Percentiles rank a stretch among this genome's conserved stretches.
phyloP scores from a whole-genome alignment of 1,284 basidiomycete species.

The Sanguinoderma infundibulare region DNA sequence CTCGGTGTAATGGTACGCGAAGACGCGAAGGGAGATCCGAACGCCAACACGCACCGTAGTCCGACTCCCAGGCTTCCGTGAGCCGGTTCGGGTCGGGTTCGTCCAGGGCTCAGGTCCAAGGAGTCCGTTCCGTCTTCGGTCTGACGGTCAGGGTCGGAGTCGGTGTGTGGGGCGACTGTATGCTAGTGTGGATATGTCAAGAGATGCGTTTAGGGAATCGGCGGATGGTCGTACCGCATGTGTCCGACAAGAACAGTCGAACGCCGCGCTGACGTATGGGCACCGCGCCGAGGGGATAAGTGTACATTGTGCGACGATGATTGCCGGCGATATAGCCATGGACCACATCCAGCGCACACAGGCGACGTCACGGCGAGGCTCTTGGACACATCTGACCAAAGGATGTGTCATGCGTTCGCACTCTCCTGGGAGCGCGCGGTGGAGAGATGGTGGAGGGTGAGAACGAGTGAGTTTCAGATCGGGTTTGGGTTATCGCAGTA shows the following conservation, averaged over 20 bases:
- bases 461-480: not conserved
- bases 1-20: not conserved
- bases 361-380: constrained; percentile 8
- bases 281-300: constrained; percentile 9
- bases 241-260: not conserved
- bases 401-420: constrained; percentile 15
- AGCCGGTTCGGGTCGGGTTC: not conserved
- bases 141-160: not conserved
- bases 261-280: constrained; percentile 3
- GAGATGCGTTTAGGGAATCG: not conserved
- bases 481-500: not conserved
- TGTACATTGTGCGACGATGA: constrained; percentile 9
- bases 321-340: constrained; percentile 9
- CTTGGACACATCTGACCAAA: constrained; percentile 9
- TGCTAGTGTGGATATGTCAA: not conserved
- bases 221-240: not conserved
- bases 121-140: not conserved
- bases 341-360: constrained; percentile 1
- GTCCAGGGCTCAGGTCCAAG: not conserved
- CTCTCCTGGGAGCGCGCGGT: constrained; percentile 9
- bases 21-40: not conserved
- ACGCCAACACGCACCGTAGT: not conserved
- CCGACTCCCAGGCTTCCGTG: not conserved
- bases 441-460: constrained; percentile 2
- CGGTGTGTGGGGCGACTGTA: not conserved